These are phyloP conservation scores for Usnea hakonensis DNA, from an alignment of 495 filamentous ascomycete genomes.

Conservation along the genomic window DNA sequence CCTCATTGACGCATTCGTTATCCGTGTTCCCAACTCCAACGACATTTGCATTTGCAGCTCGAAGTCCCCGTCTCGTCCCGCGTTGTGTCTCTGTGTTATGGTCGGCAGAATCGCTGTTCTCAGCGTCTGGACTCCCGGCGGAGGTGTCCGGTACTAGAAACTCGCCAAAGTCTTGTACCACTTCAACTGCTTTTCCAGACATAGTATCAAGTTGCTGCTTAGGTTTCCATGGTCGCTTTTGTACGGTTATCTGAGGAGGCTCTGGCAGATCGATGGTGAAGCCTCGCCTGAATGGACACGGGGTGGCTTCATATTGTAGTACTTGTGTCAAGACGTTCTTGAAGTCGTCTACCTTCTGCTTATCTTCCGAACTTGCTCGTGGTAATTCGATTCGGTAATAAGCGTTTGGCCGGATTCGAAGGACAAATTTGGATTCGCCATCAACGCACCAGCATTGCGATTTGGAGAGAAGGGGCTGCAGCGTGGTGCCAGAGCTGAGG, in stretches of 20 bases:
- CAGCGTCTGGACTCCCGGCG: background rate
- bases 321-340: constrained; percentile 62
- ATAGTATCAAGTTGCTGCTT: constrained; percentile 43
- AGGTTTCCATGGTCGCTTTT: constrained; percentile 64
- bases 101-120: constrained; percentile 2
- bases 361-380: constrained; percentile 50
- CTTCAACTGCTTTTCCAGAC: constrained; percentile 5
- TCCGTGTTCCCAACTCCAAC: constrained; percentile 37
- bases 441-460: constrained; percentile 92
- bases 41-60: constrained; percentile 22
- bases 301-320: constrained; percentile 76
- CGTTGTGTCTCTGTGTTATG: constrained; percentile 13
- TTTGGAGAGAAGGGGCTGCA: constrained; percentile 78
- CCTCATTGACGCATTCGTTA: constrained; percentile 22
- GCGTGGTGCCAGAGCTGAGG: constrained; percentile 68
- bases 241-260: constrained; percentile 54
- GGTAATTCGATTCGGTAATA: constrained; percentile 89
- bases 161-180: constrained; percentile 20
- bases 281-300: constrained; percentile 71
- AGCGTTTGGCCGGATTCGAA: constrained; percentile 68
- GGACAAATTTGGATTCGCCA: constrained; percentile 69
- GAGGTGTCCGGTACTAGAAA: background rate
- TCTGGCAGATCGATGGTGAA: constrained; percentile 73
- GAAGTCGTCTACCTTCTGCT: constrained; percentile 50
- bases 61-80: constrained; percentile 19